Conservation (phyloP, 345 rosid genomes). For the Citrus inodora region DNA sequence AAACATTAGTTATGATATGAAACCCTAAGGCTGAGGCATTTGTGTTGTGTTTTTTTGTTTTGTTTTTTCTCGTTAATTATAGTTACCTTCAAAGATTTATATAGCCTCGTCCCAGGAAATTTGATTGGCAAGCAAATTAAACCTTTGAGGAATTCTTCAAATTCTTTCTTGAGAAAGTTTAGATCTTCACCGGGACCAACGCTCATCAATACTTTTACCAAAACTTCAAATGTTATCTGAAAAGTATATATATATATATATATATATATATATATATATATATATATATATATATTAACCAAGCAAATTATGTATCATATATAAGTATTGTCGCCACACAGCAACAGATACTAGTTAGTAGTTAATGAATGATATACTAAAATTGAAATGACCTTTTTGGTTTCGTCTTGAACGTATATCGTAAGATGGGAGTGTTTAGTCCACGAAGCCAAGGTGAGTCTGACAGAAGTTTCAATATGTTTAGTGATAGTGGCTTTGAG, state of each 20-base stretch:
- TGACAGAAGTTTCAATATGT: constrained; percentile 57
- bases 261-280: too few relatives aligned
- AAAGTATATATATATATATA: not conserved
- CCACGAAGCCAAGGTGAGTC: constrained; percentile 59
- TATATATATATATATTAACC: not conserved
- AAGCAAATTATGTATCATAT: too few relatives aligned
- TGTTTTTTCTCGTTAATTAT: not conserved
- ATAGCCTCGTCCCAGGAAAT: constrained; percentile 81
- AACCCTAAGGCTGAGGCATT: not conserved
- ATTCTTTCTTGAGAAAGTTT: constrained; percentile 59
- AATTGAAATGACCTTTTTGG: constrained; percentile 49
- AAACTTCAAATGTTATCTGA: constrained; percentile 70
- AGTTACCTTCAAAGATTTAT: constrained; percentile 77
- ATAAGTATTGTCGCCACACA: not conserved
- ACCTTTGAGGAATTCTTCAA: constrained; percentile 85
- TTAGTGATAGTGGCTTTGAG: constrained; percentile 60
- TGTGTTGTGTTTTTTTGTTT: not conserved
- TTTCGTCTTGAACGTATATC: constrained; percentile 61
- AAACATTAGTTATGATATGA: not conserved
- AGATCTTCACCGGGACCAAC: constrained; percentile 66
- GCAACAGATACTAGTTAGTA: not conserved
- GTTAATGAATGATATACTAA: not conserved
- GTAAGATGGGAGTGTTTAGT: constrained; percentile 26
- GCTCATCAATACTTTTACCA: constrained; percentile 75
- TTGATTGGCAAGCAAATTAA: constrained; percentile 87